These are phyloP conservation scores for Plenodomus tracheiphilus DNA, from an alignment of 2,329 filamentous ascomycete genomes.

Conservation along the genomic window DNA sequence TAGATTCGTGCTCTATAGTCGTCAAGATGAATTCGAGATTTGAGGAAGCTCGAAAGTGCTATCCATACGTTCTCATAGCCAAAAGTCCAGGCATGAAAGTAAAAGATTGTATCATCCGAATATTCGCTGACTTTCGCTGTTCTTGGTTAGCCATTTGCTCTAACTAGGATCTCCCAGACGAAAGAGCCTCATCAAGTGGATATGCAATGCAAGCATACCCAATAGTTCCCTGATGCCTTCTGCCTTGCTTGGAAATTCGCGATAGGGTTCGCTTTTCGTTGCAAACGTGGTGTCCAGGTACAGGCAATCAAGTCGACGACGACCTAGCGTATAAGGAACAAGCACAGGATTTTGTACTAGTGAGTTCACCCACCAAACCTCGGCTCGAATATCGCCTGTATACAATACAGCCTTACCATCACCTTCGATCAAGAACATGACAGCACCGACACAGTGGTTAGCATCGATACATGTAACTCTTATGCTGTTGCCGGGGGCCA, in stretches of 20 bases:
- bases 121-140: conserved; percentile 62
- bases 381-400: conserved; percentile 84
- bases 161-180: background rate
- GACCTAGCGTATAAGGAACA: conserved; percentile 66
- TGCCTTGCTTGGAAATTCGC: conserved; percentile 65
- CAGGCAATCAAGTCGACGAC: conserved; percentile 68
- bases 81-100: conserved; percentile 88
- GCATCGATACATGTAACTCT: conserved; percentile 86
- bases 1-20: conserved; percentile 78
- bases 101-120: conserved; percentile 74
- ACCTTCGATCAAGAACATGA: conserved; percentile 90
- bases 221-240: conserved; percentile 77
- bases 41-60: conserved; percentile 71
- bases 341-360: conserved; percentile 72
- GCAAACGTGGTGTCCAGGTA: conserved; percentile 89
- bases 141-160: background rate
- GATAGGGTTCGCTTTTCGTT: conserved; percentile 53
- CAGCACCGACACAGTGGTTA: conserved; percentile 87
- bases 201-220: conserved; percentile 38
- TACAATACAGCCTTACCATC: conserved; percentile 75
- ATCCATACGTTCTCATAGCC: conserved; percentile 94
- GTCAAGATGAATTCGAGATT: conserved; percentile 78
- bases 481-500: conserved; percentile 69
- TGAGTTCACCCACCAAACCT: conserved; percentile 81
- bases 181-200: background rate